A percentile compares a stretch with the other conserved stretches of the same genome.
Conservation (phyloP, 805 yeast species). For the Metschnikowia proteae region DNA sequence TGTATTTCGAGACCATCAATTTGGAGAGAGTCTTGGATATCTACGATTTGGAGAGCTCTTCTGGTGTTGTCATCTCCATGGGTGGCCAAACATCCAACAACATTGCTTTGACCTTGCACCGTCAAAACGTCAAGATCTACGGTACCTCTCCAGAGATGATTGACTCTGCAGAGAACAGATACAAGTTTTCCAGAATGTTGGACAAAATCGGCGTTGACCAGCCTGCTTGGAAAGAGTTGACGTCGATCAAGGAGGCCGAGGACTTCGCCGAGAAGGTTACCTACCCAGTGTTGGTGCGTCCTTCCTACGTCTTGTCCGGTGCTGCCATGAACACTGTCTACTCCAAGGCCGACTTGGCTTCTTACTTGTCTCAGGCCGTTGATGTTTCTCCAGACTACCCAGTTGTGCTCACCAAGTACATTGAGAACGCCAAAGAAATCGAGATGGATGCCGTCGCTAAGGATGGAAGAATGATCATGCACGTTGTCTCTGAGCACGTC, state of each 20-base stretch:
- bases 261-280: conserved; percentile 84
- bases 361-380: conserved; percentile 88
- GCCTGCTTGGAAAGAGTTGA: conserved; percentile 98
- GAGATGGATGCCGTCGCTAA: conserved; percentile 98
- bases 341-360: conserved; percentile 81
- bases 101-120: conserved; percentile 83
- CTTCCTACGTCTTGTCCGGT: conserved; percentile 95
- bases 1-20: conserved; percentile 93
- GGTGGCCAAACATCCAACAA: conserved; percentile 99
- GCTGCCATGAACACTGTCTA: conserved; percentile 99
- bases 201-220: conserved; percentile 96
- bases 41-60: conserved; percentile 83
- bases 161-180: conserved; percentile 96
- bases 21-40: conserved; percentile 92
- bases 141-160: conserved; percentile 99
- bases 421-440: conserved; percentile 95
- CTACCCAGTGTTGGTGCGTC: conserved; percentile 95
- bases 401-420: conserved; percentile 93
- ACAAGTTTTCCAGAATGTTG: conserved; percentile 95
- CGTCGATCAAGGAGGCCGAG: conserved; percentile 90
- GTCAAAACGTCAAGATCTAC: conserved; percentile 90
- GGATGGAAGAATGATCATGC: conserved; percentile 92
- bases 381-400: conserved; percentile 98
- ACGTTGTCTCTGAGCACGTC: conserved; percentile 96
- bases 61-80: conserved; percentile 94